A percentile compares a stretch with the other conserved stretches of the same genome.
Evolutionary conservation across 192 early-diverging fungal genomes (phyloP).

Genomic region (Entomortierella chlamydospora): DNA sequence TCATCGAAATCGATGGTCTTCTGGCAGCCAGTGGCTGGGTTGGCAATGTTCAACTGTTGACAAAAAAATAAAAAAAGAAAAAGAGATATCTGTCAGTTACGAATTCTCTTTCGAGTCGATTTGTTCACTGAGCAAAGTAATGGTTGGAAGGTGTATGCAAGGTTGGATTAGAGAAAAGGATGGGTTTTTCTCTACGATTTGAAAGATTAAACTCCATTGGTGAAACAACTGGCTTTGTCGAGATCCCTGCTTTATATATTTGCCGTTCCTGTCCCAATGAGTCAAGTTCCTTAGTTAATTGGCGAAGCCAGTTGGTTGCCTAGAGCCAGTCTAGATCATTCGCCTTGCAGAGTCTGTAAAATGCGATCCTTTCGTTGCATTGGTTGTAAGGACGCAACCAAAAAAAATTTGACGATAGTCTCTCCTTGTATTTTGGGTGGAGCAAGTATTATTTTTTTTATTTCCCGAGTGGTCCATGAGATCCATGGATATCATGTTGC

Average conservation of each 20-base stretch:
- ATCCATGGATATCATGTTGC: background rate
- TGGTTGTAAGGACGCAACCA: background rate
- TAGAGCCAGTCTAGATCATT: too few relatives aligned
- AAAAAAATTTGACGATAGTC: slow-evolving; percentile 29
- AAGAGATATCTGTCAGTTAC: slow-evolving; percentile 17
- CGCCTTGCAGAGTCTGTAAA: background rate
- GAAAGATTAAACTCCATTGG: too few relatives aligned
- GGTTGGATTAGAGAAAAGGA: too few relatives aligned
- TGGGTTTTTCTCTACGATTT: too few relatives aligned
- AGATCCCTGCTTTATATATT: too few relatives aligned
- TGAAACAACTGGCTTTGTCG: too few relatives aligned
- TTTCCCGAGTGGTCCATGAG: background rate
- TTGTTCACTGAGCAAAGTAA: too few relatives aligned
- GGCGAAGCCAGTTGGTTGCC: too few relatives aligned
- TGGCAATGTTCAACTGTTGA: slow-evolving; percentile 97
- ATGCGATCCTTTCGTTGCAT: too few relatives aligned
- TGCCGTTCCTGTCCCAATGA: too few relatives aligned
- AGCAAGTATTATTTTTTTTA: background rate
- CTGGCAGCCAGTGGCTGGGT: slow-evolving; percentile 98
- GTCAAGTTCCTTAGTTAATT: too few relatives aligned
- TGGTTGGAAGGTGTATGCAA: background rate
- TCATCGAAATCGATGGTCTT: slow-evolving; percentile 98
- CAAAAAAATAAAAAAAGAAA: slow-evolving; percentile 32
- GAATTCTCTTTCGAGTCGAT: slow-evolving; percentile 3
- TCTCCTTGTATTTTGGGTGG: slow-evolving; percentile 3